Evolutionary conservation across 2,329 filamentous ascomycete species (phyloP).

Genomic region (Colletotrichum echinochloae): DNA sequence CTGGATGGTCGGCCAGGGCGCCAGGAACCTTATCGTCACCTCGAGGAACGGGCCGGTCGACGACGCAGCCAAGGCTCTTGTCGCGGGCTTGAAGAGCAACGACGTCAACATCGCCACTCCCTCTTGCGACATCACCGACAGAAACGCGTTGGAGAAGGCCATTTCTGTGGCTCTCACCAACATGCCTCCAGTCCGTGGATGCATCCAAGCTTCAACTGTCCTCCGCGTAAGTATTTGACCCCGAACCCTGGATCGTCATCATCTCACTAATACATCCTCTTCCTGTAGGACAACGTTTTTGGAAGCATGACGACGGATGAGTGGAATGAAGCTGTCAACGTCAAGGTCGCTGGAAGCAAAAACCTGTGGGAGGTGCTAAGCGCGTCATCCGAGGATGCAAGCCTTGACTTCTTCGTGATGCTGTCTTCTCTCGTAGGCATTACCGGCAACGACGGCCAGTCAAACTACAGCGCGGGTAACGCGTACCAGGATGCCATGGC

Average conservation of each 20-base stretch:
- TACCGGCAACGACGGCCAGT: slow-evolving; percentile 51
- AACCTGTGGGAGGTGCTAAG: slow-evolving; percentile 48
- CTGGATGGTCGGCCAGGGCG: slow-evolving; percentile 52
- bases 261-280: background rate
- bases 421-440: slow-evolving; percentile 48
- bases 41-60: slow-evolving; percentile 49
- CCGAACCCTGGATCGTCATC: too few species aligned
- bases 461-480: slow-evolving; percentile 60
- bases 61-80: background rate
- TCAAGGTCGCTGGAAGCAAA: slow-evolving; percentile 50
- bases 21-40: slow-evolving; percentile 49
- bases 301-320: slow-evolving; percentile 45
- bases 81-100: background rate
- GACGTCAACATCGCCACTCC: background rate
- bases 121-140: slow-evolving; percentile 43
- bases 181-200: slow-evolving; percentile 53
- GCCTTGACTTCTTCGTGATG: slow-evolving; percentile 52
- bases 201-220: slow-evolving; percentile 59
- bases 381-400: slow-evolving; percentile 5
- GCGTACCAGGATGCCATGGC: slow-evolving; percentile 56
- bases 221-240: slow-evolving; percentile 45
- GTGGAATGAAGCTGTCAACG: slow-evolving; percentile 44
- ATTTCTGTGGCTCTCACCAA: slow-evolving; percentile 35
- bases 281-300: slow-evolving; percentile 48
- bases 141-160: slow-evolving; percentile 40